These are phyloP conservation scores for Cutaneotrichosporon cyanovorans DNA, from an alignment of 1,284 basidiomycete species.

Conservation along the genomic window DNA sequence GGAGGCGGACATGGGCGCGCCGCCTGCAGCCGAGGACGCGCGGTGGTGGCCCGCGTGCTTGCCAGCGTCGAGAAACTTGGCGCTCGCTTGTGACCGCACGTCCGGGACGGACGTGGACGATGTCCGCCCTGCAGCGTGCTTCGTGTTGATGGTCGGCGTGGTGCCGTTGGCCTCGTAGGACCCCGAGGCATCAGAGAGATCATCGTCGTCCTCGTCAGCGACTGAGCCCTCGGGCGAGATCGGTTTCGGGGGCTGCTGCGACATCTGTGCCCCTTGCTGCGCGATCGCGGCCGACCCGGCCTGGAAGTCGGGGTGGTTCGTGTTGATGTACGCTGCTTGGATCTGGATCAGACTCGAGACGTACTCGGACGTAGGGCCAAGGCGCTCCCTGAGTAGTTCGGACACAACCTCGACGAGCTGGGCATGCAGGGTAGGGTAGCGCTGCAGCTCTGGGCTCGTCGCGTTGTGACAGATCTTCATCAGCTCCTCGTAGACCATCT, in stretches of 20 bases:
- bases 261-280: constrained; percentile 31
- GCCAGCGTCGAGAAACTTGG: constrained; percentile 18
- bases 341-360: constrained; percentile 93
- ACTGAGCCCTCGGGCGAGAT: constrained; percentile 27
- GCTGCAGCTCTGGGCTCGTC: constrained; percentile 85
- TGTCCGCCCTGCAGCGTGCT: constrained; percentile 58
- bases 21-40: constrained; percentile 5
- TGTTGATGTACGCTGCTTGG: constrained; percentile 95
- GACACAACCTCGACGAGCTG: constrained; percentile 97
- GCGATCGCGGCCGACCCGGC: constrained; percentile 46
- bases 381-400: constrained; percentile 85
- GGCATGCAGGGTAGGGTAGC: constrained; percentile 88
- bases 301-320: constrained; percentile 45
- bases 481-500: constrained; percentile 96
- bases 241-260: constrained; percentile 15
- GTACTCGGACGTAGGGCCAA: constrained; percentile 94
- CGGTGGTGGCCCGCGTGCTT: constrained; percentile 19
- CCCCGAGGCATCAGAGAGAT: constrained; percentile 37
- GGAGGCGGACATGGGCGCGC: background rate
- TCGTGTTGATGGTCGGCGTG: constrained; percentile 25
- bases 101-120: constrained; percentile 74
- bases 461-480: constrained; percentile 99
- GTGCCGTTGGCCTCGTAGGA: constrained; percentile 51
- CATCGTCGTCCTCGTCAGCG: constrained; percentile 38
- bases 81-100: constrained; percentile 43